Evolutionary conservation across 371 early-diverging fungal genomes (phyloP).

Genomic region (Mortierella sp.): DNA sequence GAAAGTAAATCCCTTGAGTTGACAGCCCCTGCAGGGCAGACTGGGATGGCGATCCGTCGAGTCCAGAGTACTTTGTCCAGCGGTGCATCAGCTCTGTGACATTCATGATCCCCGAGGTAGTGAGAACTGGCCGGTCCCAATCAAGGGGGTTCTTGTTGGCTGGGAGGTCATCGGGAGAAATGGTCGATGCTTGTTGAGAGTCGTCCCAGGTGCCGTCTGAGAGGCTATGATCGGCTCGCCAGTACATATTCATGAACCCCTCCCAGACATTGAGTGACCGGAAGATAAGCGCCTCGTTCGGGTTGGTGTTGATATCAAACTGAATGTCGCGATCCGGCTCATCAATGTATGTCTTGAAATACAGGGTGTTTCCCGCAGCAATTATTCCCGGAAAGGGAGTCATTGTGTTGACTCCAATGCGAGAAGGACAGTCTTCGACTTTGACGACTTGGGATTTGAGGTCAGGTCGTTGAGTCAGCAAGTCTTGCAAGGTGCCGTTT

Average conservation of each 20-base stretch:
- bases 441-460: slow-evolving; percentile 14
- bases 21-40: slow-evolving; percentile 25
- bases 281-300: slow-evolving; percentile 19
- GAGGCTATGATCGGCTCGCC: slow-evolving; percentile 50
- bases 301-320: slow-evolving; percentile 33
- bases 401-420: slow-evolving; percentile 6
- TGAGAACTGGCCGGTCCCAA: slow-evolving; percentile 22
- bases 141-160: background rate
- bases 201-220: slow-evolving; percentile 50
- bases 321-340: slow-evolving; percentile 30
- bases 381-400: background rate
- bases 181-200: slow-evolving; percentile 18
- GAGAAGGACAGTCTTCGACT: slow-evolving; percentile 24
- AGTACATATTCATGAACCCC: slow-evolving; percentile 57
- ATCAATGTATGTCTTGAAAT: slow-evolving; percentile 49
- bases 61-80: slow-evolving; percentile 39
- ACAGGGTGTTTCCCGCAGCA: slow-evolving; percentile 25
- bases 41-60: slow-evolving; percentile 31
- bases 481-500: slow-evolving; percentile 43
- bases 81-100: slow-evolving; percentile 32
- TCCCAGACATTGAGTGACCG: slow-evolving; percentile 49
- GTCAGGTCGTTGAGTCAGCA: slow-evolving; percentile 36
- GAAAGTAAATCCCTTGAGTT: slow-evolving; percentile 20
- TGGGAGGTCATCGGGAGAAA: slow-evolving; percentile 28
- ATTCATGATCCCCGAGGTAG: slow-evolving; percentile 26